A percentile compares a stretch with the other conserved stretches of the same genome.
phyloP scores from a whole-genome alignment of 257 asterid genomes.

The Solanum bulbocastanum region DNA sequence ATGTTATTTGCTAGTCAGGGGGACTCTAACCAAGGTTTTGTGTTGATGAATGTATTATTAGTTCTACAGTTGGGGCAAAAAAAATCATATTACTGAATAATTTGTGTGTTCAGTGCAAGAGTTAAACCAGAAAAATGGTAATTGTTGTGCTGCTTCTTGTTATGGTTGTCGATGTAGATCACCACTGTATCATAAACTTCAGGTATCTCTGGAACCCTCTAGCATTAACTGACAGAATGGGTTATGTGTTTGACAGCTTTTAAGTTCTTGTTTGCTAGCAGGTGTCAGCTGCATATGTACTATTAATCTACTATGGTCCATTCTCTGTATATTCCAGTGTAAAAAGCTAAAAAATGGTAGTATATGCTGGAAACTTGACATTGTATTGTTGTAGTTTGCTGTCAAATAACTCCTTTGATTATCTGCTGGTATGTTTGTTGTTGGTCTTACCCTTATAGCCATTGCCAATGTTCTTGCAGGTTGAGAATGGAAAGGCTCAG shows the following conservation, averaged over 20 bases:
- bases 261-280: not conserved
- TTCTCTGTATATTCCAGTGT: not conserved
- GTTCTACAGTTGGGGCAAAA: not conserved
- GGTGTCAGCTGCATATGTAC: not conserved
- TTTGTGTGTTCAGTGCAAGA: not conserved
- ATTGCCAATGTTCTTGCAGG: constrained; percentile 32
- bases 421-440: not conserved
- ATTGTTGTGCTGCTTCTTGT: not conserved
- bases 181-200: not conserved
- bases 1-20: not conserved
- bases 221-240: not conserved
- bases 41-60: not conserved
- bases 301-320: not conserved
- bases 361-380: not conserved
- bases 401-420: constrained; percentile 16
- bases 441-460: not conserved
- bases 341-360: not conserved
- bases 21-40: not conserved
- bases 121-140: not conserved
- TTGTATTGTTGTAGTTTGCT: not conserved
- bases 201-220: not conserved
- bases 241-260: not conserved
- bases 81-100: not conserved
- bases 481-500: constrained; percentile 97
- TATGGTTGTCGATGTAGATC: not conserved